Conservation (phyloP, 192 early-diverging fungal genomes). For the Allomyces macrogynus region DNA sequence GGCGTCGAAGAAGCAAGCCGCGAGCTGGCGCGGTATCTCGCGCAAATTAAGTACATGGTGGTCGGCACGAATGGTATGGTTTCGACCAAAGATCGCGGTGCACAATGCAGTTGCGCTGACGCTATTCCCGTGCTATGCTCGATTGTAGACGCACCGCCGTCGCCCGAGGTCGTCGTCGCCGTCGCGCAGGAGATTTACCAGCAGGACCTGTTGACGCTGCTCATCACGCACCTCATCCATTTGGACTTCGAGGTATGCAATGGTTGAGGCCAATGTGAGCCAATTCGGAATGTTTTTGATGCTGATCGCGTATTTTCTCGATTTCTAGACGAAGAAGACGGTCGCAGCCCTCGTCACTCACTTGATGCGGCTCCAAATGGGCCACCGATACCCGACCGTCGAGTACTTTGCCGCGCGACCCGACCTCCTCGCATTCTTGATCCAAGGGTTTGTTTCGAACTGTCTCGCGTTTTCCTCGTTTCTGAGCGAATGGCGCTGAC, state of each 20-base stretch:
- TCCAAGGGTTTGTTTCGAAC: constrained; percentile 24
- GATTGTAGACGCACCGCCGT: constrained; percentile 52
- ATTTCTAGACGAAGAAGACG: constrained; percentile 43
- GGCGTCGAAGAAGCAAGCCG: constrained; percentile 75
- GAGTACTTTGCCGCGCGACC: constrained; percentile 77
- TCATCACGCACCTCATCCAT: constrained; percentile 68
- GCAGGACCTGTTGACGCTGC: constrained; percentile 66
- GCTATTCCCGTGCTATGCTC: not conserved
- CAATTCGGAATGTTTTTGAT: too few species aligned
- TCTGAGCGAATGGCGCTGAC: too few species aligned
- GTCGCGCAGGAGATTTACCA: constrained; percentile 90
- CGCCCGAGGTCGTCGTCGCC: constrained; percentile 79
- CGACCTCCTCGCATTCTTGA: constrained; percentile 59
- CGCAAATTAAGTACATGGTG: constrained; percentile 79
- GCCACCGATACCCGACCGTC: constrained; percentile 82
- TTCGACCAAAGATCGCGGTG: not conserved
- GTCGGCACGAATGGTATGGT: constrained; percentile 75
- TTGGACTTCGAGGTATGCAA: constrained; percentile 67
- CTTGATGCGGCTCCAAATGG: constrained; percentile 80
- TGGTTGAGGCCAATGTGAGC: too few species aligned
- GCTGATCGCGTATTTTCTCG: too few species aligned
- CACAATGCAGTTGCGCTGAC: not conserved
- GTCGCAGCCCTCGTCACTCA: constrained; percentile 95
- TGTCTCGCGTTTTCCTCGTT: too few species aligned
- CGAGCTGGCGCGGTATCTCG: constrained; percentile 43